Conservation (phyloP, 2,329 filamentous ascomycete genomes). For the Aspergillus udagawae region DNA sequence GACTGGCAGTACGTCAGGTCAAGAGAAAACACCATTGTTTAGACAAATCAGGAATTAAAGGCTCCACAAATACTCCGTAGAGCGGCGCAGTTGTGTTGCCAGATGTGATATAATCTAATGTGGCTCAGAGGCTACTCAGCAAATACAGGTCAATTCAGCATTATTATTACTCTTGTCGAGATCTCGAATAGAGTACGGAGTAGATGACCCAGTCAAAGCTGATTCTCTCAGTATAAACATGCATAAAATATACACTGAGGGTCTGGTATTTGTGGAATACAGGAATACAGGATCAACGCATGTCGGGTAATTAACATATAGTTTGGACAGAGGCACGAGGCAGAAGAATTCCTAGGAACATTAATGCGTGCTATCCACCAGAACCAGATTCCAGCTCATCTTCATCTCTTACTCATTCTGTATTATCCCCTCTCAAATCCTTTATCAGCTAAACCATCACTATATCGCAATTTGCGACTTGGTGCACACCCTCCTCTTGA, state of each 20-base stretch:
- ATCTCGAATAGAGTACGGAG: neutral
- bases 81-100: neutral
- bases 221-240: neutral
- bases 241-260: neutral
- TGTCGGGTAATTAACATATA: neutral
- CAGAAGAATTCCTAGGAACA: neutral
- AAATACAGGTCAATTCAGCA: neutral
- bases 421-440: neutral
- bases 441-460: neutral
- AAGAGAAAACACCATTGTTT: neutral
- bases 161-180: neutral
- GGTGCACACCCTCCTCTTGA: neutral
- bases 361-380: neutral
- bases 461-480: neutral
- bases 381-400: neutral
- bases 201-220: neutral
- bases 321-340: neutral
- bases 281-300: neutral
- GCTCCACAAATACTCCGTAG: neutral
- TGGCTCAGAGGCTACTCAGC: neutral
- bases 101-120: neutral
- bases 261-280: neutral
- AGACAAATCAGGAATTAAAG: neutral
- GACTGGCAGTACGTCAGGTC: too few relatives aligned
- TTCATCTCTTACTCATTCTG: neutral